A percentile compares a stretch with the other conserved stretches of the same genome.
Evolutionary conservation across 1,284 basidiomycete genomes (phyloP).

Genomic region (Rhodotorula sp.): DNA sequence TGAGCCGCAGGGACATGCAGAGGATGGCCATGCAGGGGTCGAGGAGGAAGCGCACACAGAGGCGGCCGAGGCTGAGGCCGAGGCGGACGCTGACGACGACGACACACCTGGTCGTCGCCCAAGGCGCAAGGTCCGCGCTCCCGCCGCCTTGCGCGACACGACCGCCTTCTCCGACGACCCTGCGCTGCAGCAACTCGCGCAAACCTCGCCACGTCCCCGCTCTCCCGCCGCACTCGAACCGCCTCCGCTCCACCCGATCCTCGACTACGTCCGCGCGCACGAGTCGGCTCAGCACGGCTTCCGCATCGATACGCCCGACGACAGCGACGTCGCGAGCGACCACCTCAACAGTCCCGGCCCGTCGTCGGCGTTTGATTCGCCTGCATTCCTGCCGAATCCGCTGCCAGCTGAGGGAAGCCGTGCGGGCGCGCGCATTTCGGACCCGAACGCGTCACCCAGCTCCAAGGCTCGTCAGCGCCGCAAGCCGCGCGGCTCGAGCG

Average conservation of each 20-base stretch:
- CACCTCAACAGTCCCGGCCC: neutral
- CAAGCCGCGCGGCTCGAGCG: neutral
- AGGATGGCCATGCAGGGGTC: neutral
- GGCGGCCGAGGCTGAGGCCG: neutral
- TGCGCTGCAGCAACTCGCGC: neutral
- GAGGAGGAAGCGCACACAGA: neutral
- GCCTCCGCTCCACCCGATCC: neutral
- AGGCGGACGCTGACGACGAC: neutral
- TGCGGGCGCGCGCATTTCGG: neutral
- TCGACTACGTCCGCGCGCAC: constrained; percentile 23
- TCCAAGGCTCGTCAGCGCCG: constrained; percentile 1
- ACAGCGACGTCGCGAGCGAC: constrained; percentile 13
- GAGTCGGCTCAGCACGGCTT: constrained; percentile 6
- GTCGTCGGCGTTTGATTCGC: neutral
- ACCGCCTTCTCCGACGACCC: neutral
- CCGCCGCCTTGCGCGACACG: neutral
- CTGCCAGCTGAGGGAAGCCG: neutral
- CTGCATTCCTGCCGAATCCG: neutral
- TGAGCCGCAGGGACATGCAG: neutral
- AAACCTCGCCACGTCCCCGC: neutral
- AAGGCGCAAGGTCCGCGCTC: constrained; percentile 3
- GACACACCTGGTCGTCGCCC: constrained; percentile 2
- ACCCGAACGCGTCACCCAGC: neutral
- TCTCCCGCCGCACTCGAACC: neutral
- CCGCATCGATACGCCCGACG: constrained; percentile 21